These are phyloP conservation scores for Carpinus fangiana DNA, from an alignment of 306 rosid genomes.

Conservation along the genomic window DNA sequence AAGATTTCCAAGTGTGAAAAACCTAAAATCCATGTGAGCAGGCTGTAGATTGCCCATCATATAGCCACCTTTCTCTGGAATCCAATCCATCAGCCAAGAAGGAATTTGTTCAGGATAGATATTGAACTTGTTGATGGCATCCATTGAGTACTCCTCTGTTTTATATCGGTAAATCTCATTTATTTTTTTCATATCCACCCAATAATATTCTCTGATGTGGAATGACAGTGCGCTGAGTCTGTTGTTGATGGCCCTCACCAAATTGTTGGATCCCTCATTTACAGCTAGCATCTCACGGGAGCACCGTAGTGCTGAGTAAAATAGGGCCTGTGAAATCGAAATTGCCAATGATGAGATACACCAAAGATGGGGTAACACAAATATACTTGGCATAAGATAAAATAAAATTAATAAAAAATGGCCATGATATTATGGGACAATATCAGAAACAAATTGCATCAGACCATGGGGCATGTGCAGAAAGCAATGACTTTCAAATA, in stretches of 20 bases:
- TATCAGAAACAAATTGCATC: not conserved
- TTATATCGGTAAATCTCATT: conserved; percentile 96
- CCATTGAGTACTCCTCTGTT: conserved; percentile 89
- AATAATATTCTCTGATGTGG: conserved; percentile 93
- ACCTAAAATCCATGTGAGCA: conserved; percentile 98
- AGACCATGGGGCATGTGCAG: not conserved
- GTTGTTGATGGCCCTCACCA: conserved; percentile 75
- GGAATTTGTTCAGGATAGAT: conserved; percentile 99
- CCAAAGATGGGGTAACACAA: conserved; percentile 21
- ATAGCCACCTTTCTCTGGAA: conserved; percentile 92
- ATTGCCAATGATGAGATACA: conserved; percentile 20
- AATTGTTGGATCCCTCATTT: conserved; percentile 62
- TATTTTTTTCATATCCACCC: conserved; percentile 84
- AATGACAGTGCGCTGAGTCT: conserved; percentile 86
- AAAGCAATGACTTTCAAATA: not conserved
- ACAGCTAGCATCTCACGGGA: conserved; percentile 72
- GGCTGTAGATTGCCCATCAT: conserved; percentile 92
- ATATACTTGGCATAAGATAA: not conserved
- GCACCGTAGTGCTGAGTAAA: conserved; percentile 90
- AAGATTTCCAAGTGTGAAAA: conserved; percentile 92
- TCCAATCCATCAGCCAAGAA: conserved; percentile 89
- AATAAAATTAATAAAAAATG: not conserved
- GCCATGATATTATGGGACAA: not conserved
- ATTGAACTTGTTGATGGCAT: conserved; percentile 92
- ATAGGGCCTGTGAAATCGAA: conserved; percentile 69